phyloP scores from a whole-genome alignment of 139 green algal species.

The Coelastrella sp. region DNA sequence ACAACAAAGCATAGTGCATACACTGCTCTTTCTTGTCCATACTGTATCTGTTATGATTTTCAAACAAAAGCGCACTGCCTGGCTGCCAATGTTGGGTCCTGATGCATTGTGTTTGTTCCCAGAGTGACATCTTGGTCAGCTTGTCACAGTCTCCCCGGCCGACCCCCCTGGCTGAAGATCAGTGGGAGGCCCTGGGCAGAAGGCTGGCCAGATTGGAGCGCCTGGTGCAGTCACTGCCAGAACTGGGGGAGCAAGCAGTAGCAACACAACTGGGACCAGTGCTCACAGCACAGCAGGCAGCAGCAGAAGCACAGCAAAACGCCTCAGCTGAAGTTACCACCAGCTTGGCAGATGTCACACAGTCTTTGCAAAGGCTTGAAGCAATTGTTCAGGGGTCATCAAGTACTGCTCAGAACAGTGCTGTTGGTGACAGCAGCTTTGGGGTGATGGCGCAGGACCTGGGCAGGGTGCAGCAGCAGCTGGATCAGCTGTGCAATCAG shows the following conservation, averaged over 20 bases:
- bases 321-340: neutral
- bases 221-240: slow-evolving; percentile 54
- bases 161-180: slow-evolving; percentile 53
- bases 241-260: slow-evolving; percentile 28
- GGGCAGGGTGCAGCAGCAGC: neutral
- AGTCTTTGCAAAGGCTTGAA: neutral
- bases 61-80: too few species aligned
- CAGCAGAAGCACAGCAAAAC: slow-evolving; percentile 12
- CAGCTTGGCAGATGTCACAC: neutral
- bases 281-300: slow-evolving; percentile 10
- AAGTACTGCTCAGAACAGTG: neutral
- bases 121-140: slow-evolving; percentile 16
- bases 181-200: slow-evolving; percentile 66
- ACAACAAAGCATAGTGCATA: too few species aligned
- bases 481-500: neutral
- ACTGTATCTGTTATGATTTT: too few species aligned
- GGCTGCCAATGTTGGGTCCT: too few species aligned
- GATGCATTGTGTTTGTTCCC: too few species aligned
- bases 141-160: slow-evolving; percentile 3
- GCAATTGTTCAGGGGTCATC: neutral
- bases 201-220: slow-evolving; percentile 60
- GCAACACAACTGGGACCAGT: slow-evolving; percentile 20
- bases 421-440: neutral
- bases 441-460: neutral
- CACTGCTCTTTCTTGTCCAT: too few species aligned